A percentile compares a stretch with the other conserved stretches of the same genome.
phyloP scores from a whole-genome alignment of 2,329 filamentous ascomycete genomes.

The Ceratocystis destructans region DNA sequence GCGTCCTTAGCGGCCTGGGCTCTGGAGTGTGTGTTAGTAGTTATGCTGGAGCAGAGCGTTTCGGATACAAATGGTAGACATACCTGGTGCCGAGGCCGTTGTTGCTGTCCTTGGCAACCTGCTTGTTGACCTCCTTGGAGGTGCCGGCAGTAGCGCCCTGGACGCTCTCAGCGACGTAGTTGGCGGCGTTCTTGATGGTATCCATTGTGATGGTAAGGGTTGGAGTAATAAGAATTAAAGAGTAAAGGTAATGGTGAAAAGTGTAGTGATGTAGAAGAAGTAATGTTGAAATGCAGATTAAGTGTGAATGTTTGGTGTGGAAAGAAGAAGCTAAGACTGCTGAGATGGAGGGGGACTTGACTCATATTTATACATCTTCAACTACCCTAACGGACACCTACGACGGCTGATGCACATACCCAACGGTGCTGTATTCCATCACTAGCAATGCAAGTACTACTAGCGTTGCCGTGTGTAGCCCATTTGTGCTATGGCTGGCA shows the following conservation, averaged over 20 bases:
- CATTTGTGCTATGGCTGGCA: neutral
- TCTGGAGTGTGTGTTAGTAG: conserved; percentile 23
- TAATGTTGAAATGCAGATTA: conserved; percentile 8
- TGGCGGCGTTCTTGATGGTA: conserved; percentile 45
- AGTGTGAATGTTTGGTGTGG: neutral
- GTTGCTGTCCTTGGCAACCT: conserved; percentile 49
- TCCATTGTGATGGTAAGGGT: conserved; percentile 34
- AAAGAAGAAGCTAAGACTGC: neutral
- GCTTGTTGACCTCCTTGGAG: conserved; percentile 60
- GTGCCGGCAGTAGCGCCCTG: conserved; percentile 43
- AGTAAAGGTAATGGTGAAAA: conserved; percentile 20
- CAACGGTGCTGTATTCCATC: no score
- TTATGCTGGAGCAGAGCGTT: conserved; percentile 20
- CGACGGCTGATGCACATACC: neutral
- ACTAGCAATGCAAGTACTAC: neutral
- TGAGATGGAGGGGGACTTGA: neutral
- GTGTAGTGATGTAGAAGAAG: neutral
- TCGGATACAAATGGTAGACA: conserved; percentile 20
- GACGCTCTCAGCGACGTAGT: conserved; percentile 55
- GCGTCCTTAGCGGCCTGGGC: conserved; percentile 37
- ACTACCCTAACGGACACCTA: neutral
- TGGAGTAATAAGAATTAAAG: conserved; percentile 20
- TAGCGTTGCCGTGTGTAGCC: neutral
- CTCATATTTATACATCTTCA: conserved; percentile 7
- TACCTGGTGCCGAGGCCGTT: conserved; percentile 41